A percentile compares a stretch with the other conserved stretches of the same genome.
Conservation (phyloP, 2,329 filamentous ascomycete genomes). For the Cadophora sp. region DNA sequence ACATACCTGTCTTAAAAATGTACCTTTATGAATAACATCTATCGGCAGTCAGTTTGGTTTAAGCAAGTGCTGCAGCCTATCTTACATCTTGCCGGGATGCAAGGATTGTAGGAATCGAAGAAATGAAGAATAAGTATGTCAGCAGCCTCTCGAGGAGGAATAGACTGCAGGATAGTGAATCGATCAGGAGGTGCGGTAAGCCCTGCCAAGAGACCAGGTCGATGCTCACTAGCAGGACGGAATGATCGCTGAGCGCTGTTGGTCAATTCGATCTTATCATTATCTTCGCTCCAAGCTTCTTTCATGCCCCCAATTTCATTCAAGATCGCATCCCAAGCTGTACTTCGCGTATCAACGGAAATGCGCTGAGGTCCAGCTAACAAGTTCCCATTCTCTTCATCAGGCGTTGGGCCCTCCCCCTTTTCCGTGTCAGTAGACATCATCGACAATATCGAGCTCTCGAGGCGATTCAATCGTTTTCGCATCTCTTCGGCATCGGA, state of each 20-base stretch:
- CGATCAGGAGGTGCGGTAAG: conserved; percentile 48
- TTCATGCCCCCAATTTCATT: conserved; percentile 52
- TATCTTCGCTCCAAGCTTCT: conserved; percentile 43
- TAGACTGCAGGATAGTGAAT: conserved; percentile 52
- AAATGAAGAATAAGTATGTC: conserved; percentile 60
- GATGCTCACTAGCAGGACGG: conserved; percentile 23
- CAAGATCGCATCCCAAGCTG: conserved; percentile 64
- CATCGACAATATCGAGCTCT: conserved; percentile 62
- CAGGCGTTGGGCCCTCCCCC: background rate
- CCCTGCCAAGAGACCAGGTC: conserved; percentile 42
- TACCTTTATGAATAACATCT: conserved; percentile 61
- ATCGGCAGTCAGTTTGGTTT: conserved; percentile 21
- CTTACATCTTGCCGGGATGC: conserved; percentile 51
- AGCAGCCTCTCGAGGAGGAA: conserved; percentile 55
- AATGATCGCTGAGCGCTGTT: conserved; percentile 41
- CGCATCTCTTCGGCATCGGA: conserved; percentile 54
- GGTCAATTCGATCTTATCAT: conserved; percentile 45
- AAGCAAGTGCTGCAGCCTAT: background rate
- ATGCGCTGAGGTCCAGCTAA: conserved; percentile 31
- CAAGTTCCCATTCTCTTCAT: background rate
- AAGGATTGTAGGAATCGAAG: conserved; percentile 59
- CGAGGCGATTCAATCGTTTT: conserved; percentile 59
- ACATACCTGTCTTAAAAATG: conserved; percentile 53
- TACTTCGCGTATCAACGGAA: conserved; percentile 50
- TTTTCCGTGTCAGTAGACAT: conserved; percentile 44